Percentiles rank a stretch among this genome's conserved stretches.
phyloP scores from a whole-genome alignment of 2,329 filamentous ascomycete species.

The Ceratocystis diversiconidia region DNA sequence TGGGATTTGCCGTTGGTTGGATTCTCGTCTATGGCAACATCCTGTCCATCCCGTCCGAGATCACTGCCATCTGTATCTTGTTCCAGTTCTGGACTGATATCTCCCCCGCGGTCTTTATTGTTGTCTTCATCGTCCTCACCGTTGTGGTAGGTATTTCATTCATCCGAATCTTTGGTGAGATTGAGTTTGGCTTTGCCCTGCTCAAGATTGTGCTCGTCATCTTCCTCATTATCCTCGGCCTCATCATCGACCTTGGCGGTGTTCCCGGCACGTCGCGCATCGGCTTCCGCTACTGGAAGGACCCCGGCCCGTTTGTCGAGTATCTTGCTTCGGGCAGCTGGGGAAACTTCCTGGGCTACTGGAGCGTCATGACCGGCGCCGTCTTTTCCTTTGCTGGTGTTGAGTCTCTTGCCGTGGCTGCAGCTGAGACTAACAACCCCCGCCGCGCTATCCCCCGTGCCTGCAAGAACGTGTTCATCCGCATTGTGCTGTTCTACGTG shows the following conservation, averaged over 20 bases:
- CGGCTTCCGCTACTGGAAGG: slow-evolving; percentile 56
- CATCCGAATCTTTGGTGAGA: slow-evolving; percentile 42
- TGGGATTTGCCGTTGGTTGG: slow-evolving; percentile 41
- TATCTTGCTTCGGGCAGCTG: slow-evolving; percentile 44
- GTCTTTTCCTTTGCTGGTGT: slow-evolving; percentile 58
- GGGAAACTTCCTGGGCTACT: slow-evolving; percentile 54
- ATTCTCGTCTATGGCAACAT: slow-evolving; percentile 42
- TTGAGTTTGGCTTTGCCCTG: slow-evolving; percentile 38
- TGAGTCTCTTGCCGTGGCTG: slow-evolving; percentile 46
- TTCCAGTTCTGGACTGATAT: slow-evolving; percentile 51
- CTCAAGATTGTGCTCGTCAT: slow-evolving; percentile 48
- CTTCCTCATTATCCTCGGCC: slow-evolving; percentile 45
- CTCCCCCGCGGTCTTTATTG: slow-evolving; percentile 33
- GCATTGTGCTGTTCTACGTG: slow-evolving; percentile 47
- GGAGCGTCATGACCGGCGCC: slow-evolving; percentile 46
- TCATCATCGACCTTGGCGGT: slow-evolving; percentile 49
- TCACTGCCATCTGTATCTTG: slow-evolving; percentile 47
- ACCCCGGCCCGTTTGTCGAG: slow-evolving; percentile 53
- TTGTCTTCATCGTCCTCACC: slow-evolving; percentile 35
- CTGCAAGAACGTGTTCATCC: slow-evolving; percentile 43
- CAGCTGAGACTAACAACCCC: slow-evolving; percentile 44
- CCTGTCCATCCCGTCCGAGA: slow-evolving; percentile 43
- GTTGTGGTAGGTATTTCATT: slow-evolving; percentile 30
- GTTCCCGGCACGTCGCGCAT: slow-evolving; percentile 42
- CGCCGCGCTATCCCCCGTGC: slow-evolving; percentile 39